Evolutionary conservation across 2,329 filamentous ascomycete genomes (phyloP).

Genomic region (Pyrenochaeta sp.): DNA sequence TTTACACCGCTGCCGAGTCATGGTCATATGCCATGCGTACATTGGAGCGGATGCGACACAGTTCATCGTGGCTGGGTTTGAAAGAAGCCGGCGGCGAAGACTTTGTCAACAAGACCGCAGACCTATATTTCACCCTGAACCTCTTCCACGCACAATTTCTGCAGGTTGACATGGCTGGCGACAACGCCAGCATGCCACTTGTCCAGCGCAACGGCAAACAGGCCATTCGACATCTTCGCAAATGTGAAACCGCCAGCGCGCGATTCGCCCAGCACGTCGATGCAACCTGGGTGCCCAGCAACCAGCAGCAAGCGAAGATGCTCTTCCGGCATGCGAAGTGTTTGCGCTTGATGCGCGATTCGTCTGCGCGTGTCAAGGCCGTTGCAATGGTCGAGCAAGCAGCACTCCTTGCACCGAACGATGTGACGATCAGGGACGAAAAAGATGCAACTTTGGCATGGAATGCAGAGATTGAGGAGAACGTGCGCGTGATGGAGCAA

Average conservation of each 20-base stretch:
- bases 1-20: conserved; percentile 24
- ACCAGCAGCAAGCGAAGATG: conserved; percentile 33
- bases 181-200: conserved; percentile 1
- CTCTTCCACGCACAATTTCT: conserved; percentile 31
- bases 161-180: conserved; percentile 30
- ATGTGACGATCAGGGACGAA: conserved; percentile 26
- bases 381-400: conserved; percentile 27
- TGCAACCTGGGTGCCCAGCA: conserved; percentile 33
- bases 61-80: conserved; percentile 30
- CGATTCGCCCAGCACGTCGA: conserved; percentile 32
- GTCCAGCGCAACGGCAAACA: conserved; percentile 22
- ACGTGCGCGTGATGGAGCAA: conserved; percentile 5
- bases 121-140: conserved; percentile 35
- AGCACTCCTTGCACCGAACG: conserved; percentile 22
- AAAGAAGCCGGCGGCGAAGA: conserved; percentile 26
- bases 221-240: conserved; percentile 24
- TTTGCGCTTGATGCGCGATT: conserved; percentile 21
- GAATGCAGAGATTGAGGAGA: conserved; percentile 23
- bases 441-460: conserved; percentile 23
- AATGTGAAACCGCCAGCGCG: conserved; percentile 30
- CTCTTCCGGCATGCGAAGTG: conserved; percentile 31
- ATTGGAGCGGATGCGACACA: conserved; percentile 37
- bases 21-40: conserved; percentile 34
- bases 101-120: conserved; percentile 33
- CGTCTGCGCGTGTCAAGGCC: conserved; percentile 17